Evolutionary conservation across 2,329 filamentous ascomycete species (phyloP), one percentile per base, ranked within the genome.

Genomic region (Didymella arachidicola): DNA sequence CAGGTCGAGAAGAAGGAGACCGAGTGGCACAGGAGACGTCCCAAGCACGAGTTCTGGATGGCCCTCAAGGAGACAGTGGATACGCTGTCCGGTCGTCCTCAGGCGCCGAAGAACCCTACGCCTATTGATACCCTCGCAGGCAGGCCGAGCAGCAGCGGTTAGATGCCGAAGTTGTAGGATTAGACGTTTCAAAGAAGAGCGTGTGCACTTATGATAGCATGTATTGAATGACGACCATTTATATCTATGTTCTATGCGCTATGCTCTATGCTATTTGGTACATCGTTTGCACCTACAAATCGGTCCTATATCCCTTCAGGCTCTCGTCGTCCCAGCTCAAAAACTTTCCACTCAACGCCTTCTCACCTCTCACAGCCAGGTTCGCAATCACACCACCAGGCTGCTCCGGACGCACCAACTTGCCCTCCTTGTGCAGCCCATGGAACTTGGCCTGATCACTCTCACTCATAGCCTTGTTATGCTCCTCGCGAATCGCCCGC

Each of bases 1-100:
- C 84, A 86, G 42, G 84, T 98, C 8, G 95, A 98, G 81, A 86
- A 87, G 66, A 86, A 66, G 25, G 91, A 93, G 71, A 98, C 95
- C 4, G 94, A 99, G 80, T 99, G 95, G 95, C 86, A 88, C 65
- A 93, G 96, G 77, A 84, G 95, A 49, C 84, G 95, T 49, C 94
- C 95, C 45, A 91, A 87, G 79, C 80, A 87, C 53, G 91, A 95
- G 67, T 93, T 92, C 81, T 99, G 95, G 95, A 81, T 91, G 69
- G 83, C 83, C 48, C 81, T 97, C 77, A 91, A 92, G 78, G 83
- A 89, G 48, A 87, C 92, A 27, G 93, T 97, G 2, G 91, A 99
- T 75, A 89, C 92, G 32, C 80, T 99, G 30, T 91, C 89, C 49
- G 94, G 93, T 7, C 64, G 68, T 26, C 68, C 66, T 8, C 64